Evolutionary conservation across 2,329 filamentous ascomycete species (phyloP).

Genomic region (Colletotrichum agaves): DNA sequence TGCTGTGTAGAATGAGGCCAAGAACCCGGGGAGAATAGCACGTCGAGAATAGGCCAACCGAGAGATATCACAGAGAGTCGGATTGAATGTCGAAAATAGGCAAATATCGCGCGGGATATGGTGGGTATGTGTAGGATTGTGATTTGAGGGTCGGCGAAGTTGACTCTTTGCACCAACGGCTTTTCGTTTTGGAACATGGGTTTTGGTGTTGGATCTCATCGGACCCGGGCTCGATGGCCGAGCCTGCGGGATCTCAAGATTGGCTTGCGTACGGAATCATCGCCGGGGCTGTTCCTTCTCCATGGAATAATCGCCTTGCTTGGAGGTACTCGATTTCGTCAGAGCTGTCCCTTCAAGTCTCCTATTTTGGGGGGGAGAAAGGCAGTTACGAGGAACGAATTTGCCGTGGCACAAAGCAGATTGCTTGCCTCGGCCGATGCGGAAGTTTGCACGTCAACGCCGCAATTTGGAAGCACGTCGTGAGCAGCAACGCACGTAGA

Average conservation of each 20-base stretch:
- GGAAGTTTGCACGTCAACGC: not conserved
- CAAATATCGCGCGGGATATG: not conserved
- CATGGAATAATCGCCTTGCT: not conserved
- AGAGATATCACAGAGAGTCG: not conserved
- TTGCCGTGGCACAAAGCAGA: too few relatives aligned
- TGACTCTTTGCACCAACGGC: not conserved
- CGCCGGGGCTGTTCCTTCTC: not conserved
- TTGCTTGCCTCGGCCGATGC: not conserved
- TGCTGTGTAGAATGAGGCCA: not conserved
- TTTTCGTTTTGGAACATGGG: not conserved
- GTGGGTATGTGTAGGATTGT: slow-evolving; percentile 1
- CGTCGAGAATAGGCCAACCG: not conserved
- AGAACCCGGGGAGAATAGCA: not conserved
- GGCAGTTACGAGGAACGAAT: too few relatives aligned
- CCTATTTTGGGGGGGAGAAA: too few relatives aligned
- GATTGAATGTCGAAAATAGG: not conserved
- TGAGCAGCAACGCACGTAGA: not conserved
- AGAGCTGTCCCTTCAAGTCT: not conserved
- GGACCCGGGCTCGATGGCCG: slow-evolving; percentile 6
- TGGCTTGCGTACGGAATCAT: not conserved
- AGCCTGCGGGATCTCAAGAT: slow-evolving; percentile 8
- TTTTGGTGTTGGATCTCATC: not conserved
- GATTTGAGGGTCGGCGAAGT: slow-evolving; percentile 1
- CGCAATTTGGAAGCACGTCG: not conserved
- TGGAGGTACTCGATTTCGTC: not conserved